A percentile compares a stretch with the other conserved stretches of the same genome.
Evolutionary conservation across 495 filamentous ascomycete species (phyloP).

Genomic region (Penicillium coprophilum): DNA sequence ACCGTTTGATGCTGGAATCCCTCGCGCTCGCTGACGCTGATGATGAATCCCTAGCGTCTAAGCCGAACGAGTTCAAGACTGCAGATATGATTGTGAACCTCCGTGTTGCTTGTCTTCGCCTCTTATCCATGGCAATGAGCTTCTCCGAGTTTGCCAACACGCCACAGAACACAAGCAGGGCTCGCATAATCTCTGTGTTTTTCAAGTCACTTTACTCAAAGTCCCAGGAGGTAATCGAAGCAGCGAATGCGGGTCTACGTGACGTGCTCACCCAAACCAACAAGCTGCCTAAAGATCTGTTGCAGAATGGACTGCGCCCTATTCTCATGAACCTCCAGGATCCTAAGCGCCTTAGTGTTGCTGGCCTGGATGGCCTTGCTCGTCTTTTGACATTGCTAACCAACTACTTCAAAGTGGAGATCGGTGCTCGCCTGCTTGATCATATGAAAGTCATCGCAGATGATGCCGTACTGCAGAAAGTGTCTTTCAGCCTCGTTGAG

Average conservation of each 20-base stretch:
- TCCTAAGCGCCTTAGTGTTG: slow-evolving; percentile 82
- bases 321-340: slow-evolving; percentile 96
- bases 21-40: slow-evolving; percentile 89
- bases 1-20: slow-evolving; percentile 86
- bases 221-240: slow-evolving; percentile 86
- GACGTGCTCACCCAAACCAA: slow-evolving; percentile 82
- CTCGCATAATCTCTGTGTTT: slow-evolving; percentile 88
- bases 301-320: slow-evolving; percentile 90
- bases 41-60: slow-evolving; percentile 81
- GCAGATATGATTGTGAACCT: slow-evolving; percentile 87
- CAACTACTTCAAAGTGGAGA: slow-evolving; percentile 99
- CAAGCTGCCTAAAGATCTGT: slow-evolving; percentile 90
- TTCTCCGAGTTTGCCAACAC: slow-evolving; percentile 82
- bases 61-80: slow-evolving; percentile 84
- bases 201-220: slow-evolving; percentile 96
- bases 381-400: slow-evolving; percentile 85
- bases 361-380: slow-evolving; percentile 87
- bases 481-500: slow-evolving; percentile 91
- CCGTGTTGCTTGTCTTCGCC: slow-evolving; percentile 89
- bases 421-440: slow-evolving; percentile 83
- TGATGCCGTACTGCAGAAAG: slow-evolving; percentile 72
- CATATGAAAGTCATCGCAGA: slow-evolving; percentile 93
- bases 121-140: slow-evolving; percentile 87
- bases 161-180: slow-evolving; percentile 68
- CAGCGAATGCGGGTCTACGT: slow-evolving; percentile 83